A percentile compares a stretch with the other conserved stretches of the same genome.
Evolutionary conservation across 1,284 basidiomycete species (phyloP).

Genomic region (Marasmius oreades): DNA sequence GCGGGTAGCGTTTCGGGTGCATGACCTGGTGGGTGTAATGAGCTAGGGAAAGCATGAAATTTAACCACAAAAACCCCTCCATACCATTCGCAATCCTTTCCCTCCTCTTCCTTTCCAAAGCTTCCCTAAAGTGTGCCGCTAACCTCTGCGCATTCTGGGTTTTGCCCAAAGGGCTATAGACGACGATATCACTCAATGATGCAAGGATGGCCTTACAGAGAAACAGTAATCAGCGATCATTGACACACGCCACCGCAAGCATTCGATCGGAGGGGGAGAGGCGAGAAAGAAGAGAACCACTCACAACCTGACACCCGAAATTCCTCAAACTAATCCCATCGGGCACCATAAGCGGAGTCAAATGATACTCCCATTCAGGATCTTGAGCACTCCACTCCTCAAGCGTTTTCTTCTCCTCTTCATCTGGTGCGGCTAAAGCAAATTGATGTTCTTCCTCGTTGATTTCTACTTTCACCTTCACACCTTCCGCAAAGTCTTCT

Average conservation of each 20-base stretch:
- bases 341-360: slow-evolving; percentile 64
- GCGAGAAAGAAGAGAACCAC: slow-evolving; percentile 30
- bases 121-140: slow-evolving; percentile 56
- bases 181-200: slow-evolving; percentile 83
- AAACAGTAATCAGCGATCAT: slow-evolving; percentile 2
- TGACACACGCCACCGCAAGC: slow-evolving; percentile 4
- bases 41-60: background rate
- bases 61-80: background rate
- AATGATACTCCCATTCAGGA: slow-evolving; percentile 48
- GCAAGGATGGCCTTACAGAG: slow-evolving; percentile 67
- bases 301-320: slow-evolving; percentile 80
- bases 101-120: slow-evolving; percentile 39
- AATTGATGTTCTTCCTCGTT: background rate
- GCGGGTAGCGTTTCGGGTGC: slow-evolving; percentile 38
- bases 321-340: slow-evolving; percentile 76
- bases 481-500: slow-evolving; percentile 12
- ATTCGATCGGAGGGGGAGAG: no score
- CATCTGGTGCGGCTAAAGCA: background rate
- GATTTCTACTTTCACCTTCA: slow-evolving; percentile 12
- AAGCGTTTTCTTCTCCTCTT: background rate
- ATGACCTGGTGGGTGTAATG: background rate
- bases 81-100: slow-evolving; percentile 4
- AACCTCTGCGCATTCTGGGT: slow-evolving; percentile 47
- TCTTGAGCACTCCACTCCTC: slow-evolving; percentile 12
- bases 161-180: slow-evolving; percentile 68